Conservation (phyloP, 2,329 filamentous ascomycete species). For the Pseudonectria foliicola region DNA sequence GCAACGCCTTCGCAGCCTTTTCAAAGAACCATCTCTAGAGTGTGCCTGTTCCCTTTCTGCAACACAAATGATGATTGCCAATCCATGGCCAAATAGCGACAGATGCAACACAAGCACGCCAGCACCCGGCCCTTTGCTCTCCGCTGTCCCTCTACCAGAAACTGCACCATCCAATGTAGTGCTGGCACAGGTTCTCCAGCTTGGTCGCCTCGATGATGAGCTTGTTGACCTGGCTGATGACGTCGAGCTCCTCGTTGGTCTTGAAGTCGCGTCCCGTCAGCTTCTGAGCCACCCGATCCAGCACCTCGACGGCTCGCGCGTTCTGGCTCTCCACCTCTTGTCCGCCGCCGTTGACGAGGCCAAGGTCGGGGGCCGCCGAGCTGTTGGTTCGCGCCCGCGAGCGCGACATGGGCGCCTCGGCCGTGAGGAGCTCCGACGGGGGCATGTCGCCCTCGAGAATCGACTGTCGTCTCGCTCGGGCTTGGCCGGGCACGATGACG, state of each 20-base stretch:
- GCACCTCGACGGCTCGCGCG: constrained; percentile 81
- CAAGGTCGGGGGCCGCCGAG: constrained; percentile 33
- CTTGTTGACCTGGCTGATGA: constrained; percentile 87
- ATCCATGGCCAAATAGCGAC: background rate
- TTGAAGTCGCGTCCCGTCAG: constrained; percentile 91
- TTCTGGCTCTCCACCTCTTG: constrained; percentile 77
- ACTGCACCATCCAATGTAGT: constrained; percentile 98
- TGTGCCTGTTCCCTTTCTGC: background rate
- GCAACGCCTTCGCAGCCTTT: constrained; percentile 26
- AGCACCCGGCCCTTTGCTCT: background rate
- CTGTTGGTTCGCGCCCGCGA: constrained; percentile 55
- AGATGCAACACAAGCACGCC: background rate
- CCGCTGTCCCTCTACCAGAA: constrained; percentile 63
- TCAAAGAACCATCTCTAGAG: constrained; percentile 13
- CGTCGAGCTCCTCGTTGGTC: constrained; percentile 72
- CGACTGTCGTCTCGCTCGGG: constrained; percentile 57
- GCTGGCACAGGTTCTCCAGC: constrained; percentile 94
- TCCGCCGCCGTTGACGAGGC: constrained; percentile 30
- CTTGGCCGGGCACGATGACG: constrained; percentile 38
- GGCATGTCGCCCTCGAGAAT: constrained; percentile 59
- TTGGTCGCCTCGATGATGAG: constrained; percentile 93
- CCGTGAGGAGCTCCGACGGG: constrained; percentile 51
- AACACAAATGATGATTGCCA: too few species aligned
- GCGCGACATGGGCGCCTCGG: constrained; percentile 42
- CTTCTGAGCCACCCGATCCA: constrained; percentile 90